Evolutionary conservation across 768 basidiomycete genomes (phyloP).

Genomic region (Mycena venus): DNA sequence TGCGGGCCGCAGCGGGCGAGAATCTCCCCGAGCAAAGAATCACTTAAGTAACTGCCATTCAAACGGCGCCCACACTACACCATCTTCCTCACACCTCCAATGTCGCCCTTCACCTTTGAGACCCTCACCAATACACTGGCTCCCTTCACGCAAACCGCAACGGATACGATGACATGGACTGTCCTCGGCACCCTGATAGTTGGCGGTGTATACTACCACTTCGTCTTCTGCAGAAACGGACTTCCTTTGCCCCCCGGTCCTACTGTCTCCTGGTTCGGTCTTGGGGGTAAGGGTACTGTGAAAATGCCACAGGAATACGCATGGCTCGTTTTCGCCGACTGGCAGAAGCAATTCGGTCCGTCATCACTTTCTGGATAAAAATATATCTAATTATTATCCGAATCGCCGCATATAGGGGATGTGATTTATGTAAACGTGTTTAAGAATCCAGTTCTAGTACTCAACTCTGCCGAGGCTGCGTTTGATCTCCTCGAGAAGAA

Average conservation of each 20-base stretch:
- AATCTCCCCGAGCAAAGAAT: too few relatives aligned
- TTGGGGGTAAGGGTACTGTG: slow-evolving; percentile 31
- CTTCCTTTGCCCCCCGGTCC: slow-evolving; percentile 69
- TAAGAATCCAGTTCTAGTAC: slow-evolving; percentile 60
- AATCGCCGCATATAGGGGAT: slow-evolving; percentile 61
- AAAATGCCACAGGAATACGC: slow-evolving; percentile 52
- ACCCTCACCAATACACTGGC: not conserved
- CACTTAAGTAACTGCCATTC: too few relatives aligned
- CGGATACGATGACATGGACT: too few relatives aligned
- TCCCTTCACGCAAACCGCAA: not conserved
- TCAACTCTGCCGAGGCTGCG: slow-evolving; percentile 60
- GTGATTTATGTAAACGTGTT: slow-evolving; percentile 66
- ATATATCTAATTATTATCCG: too few relatives aligned
- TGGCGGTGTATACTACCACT: not conserved
- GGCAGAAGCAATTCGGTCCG: slow-evolving; percentile 58
- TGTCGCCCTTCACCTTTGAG: not conserved
- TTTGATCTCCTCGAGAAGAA: slow-evolving; percentile 70
- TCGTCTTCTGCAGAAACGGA: not conserved
- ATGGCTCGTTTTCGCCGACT: slow-evolving; percentile 54
- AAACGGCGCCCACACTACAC: too few relatives aligned
- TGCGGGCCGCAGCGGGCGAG: too few relatives aligned
- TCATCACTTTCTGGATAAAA: too few relatives aligned
- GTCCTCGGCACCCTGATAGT: not conserved
- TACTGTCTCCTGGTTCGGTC: slow-evolving; percentile 59
- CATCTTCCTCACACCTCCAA: too few relatives aligned